Evolutionary conservation across 1,284 basidiomycete genomes (phyloP), one percentile per base, ranked within the genome.

Genomic region (Trichosporon sp.): DNA sequence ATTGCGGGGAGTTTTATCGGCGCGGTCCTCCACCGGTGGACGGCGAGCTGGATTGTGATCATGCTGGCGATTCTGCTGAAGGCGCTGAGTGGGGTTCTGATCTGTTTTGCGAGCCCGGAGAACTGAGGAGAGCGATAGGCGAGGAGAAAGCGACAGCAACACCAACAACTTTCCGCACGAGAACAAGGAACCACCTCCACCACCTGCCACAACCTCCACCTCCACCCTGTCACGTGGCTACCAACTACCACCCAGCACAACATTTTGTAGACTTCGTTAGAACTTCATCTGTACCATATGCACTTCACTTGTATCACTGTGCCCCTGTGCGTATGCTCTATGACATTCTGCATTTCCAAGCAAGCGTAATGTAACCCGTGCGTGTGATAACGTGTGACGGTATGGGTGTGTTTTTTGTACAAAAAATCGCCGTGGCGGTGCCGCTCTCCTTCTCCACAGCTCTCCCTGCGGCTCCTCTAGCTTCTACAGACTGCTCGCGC

Each of bases 1-100:
- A 66, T 79, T 32, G 61, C 61, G 6, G 78, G 78, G 0, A 69
- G 69, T 14, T 76, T 80, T 37, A 44, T 77, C 14, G 78, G 78
- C 5, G 76, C 74, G 3, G 63, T 68, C 7, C 65, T 79, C 56
- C 76, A 78, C 64, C 69, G 68, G 29, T 74, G 65, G 29, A 66
- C 68, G 1, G 71, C 70, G 4, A 74, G 70, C 23, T 75, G 75
- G 74, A 69, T 67, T 7, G 77, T 78, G 1, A 73, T 78, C 3
- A 63, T 71, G 7, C 64, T 78, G 1, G 70, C 74, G 2, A 64
- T 74, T 8, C 66, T 56, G 1, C 58, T 77, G 54, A 79, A 79
- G 67, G n/a, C 67, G 0, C 46, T 66, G 0, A 72, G 73, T 3
- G 19, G 73, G 16, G 59, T 32, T 4, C 19, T 74, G 61, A 57